These are phyloP conservation scores for Aphanoascus verrucosus DNA, from an alignment of 2,329 filamentous ascomycete species.

Conservation along the genomic window DNA sequence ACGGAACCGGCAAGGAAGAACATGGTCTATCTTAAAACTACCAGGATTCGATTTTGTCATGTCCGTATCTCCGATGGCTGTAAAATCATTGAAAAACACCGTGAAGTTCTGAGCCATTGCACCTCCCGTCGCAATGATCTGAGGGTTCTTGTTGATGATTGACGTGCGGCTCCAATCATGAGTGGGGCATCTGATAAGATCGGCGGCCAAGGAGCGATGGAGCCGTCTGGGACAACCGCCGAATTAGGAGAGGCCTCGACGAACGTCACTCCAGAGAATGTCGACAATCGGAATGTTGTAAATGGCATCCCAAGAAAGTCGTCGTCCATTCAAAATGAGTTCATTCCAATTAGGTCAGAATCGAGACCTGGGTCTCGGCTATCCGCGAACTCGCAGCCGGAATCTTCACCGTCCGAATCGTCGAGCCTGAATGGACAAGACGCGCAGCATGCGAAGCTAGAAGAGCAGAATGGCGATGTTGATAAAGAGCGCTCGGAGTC, in stretches of 20 bases:
- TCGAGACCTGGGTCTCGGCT: not conserved
- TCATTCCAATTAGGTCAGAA: not conserved
- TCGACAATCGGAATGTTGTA: not conserved
- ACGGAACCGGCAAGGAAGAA: too few relatives aligned
- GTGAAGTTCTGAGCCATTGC: not conserved
- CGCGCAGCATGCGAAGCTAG: not conserved
- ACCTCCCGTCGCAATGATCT: not conserved
- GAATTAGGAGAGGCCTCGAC: not conserved
- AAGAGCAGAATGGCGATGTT: not conserved
- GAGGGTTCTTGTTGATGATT: not conserved
- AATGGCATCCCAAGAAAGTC: not conserved
- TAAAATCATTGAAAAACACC: not conserved
- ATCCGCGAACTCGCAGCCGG: not conserved
- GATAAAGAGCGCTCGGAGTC: not conserved
- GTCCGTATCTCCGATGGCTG: not conserved
- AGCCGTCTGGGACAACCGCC: not conserved
- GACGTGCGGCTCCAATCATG: not conserved
- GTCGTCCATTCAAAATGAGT: not conserved
- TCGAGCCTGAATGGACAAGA: not conserved
- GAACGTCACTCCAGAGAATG: not conserved
- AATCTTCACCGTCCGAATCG: not conserved
- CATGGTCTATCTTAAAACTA: not conserved
- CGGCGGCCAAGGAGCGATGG: not conserved
- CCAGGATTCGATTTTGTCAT: not conserved
- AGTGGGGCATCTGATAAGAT: conserved; percentile 7